Evolutionary conservation across 1,284 basidiomycete genomes (phyloP).

Genomic region (Apiotrichum sp.): DNA sequence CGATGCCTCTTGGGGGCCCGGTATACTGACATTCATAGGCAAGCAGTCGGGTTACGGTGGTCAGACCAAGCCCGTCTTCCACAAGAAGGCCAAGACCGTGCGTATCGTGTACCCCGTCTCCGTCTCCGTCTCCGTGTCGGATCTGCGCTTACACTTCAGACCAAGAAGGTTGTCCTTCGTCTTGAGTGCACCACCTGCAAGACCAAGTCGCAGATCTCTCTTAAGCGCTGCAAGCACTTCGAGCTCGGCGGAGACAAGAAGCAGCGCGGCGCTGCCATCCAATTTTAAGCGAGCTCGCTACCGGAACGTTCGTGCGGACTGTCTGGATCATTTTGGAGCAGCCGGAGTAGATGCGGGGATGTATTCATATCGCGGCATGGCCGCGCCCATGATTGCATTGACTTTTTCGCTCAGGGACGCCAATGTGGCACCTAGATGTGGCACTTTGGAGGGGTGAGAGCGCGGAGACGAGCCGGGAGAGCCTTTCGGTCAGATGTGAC

Average conservation of each 20-base stretch:
- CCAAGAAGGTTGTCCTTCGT: constrained; percentile 98
- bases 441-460: too few species aligned
- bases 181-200: constrained; percentile 98
- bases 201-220: constrained; percentile 90
- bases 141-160: constrained; percentile 42
- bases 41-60: constrained; percentile 99
- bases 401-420: too few species aligned
- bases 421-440: too few species aligned
- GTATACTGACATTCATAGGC: constrained; percentile 23
- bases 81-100: constrained; percentile 57
- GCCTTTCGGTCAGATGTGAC: too few species aligned
- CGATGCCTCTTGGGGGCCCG: too few species aligned
- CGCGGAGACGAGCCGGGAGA: too few species aligned
- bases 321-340: constrained; percentile 11
- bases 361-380: constrained; percentile 15
- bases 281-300: constrained; percentile 24
- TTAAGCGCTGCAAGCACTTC: constrained; percentile 99
- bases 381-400: constrained; percentile 6
- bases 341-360: constrained; percentile 6
- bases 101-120: constrained; percentile 31
- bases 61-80: constrained; percentile 99
- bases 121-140: not conserved
- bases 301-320: constrained; percentile 15
- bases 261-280: constrained; percentile 66
- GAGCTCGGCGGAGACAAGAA: constrained; percentile 99